Percentiles rank a stretch among this genome's conserved stretches.
These are phyloP conservation scores for Parascedosporium putredinis DNA, from an alignment of 2,329 filamentous ascomycete species.

Conservation along the genomic window DNA sequence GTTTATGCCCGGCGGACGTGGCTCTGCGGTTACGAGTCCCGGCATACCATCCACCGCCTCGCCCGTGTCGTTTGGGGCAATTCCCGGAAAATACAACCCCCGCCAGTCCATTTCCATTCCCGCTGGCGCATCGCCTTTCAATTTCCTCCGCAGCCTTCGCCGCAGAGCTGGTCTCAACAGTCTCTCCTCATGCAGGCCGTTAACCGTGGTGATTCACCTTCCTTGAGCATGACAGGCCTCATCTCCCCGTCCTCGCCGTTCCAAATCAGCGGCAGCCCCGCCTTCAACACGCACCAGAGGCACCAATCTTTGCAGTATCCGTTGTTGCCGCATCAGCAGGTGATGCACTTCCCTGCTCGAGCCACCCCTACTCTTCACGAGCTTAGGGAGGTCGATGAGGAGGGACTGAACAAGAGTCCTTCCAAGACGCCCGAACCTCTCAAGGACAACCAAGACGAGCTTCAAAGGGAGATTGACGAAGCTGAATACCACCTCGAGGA, in stretches of 20 bases:
- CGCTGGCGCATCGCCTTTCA: conserved; percentile 57
- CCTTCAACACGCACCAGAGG: conserved; percentile 39
- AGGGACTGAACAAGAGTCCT: conserved; percentile 38
- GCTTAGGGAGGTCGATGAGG: conserved; percentile 64
- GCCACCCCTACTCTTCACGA: conserved; percentile 58
- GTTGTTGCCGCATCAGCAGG: conserved; percentile 44
- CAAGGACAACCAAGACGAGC: conserved; percentile 49
- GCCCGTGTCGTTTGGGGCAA: conserved; percentile 57
- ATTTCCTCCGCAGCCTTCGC: conserved; percentile 52
- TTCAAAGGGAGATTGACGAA: conserved; percentile 78
- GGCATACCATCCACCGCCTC: conserved; percentile 57
- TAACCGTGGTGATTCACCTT: conserved; percentile 54
- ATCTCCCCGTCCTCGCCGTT: conserved; percentile 57
- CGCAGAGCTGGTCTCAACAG: conserved; percentile 48
- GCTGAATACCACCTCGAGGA: conserved; percentile 78
- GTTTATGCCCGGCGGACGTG: conserved; percentile 38
- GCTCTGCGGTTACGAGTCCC: conserved; percentile 53
- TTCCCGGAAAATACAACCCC: conserved; percentile 51
- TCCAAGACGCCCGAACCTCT: conserved; percentile 43
- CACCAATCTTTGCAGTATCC: conserved; percentile 51
- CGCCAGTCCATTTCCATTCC: conserved; percentile 63
- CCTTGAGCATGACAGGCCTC: conserved; percentile 42
- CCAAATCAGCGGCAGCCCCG: conserved; percentile 25
- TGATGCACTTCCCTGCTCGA: conserved; percentile 42
- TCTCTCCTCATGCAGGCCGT: conserved; percentile 42